Evolutionary conservation across 2,329 filamentous ascomycete genomes (phyloP), one percentile per base, ranked within the genome.

Genomic region (Drechslerella dactyloides): DNA sequence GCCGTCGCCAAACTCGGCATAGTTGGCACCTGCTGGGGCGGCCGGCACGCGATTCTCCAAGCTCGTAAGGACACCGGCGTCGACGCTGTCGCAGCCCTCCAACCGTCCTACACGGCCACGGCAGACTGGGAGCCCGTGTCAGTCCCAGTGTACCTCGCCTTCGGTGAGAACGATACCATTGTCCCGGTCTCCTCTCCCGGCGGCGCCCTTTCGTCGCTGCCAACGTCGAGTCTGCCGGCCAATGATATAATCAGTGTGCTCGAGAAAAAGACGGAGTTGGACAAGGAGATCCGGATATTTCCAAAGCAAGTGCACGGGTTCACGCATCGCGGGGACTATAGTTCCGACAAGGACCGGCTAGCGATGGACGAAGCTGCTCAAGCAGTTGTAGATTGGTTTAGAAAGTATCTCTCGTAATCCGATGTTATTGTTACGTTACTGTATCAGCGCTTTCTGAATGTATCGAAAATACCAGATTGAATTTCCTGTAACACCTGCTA

Each of bases 321-420:
- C 54, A 66, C 69, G n/a, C 53, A 64, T 54, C 58, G 69, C 54
- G 69, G 69, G 15, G 69, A 73, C 35, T 66, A 50, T 48, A 73
- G 56, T 50, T 53, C 61, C 7, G 61, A 73, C 48, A 19, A 52
- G 2, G 69, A 73, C 40, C 42, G 52, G n/a, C 23, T 52, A 33
- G 69, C 69, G 50, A 52, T 73, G 69, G 69, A 73, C 48, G 60
- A 73, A 24, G 61, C 61, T 10, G 55, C 62, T 2, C 52, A 73
- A 33, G 61, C 42, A n/a, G 69, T 62, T 2, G 55, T 73, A 13
- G 62, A 11, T 2, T 73, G 69, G 69, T 73, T 73, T 56, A 56
- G 57, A 1, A 62, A 73, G 24, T 66, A 73, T 55, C 61, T 73
- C 37, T 19, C 30, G 21, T 58, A 40, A 54, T 27, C 21, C 13